Evolutionary conservation across 225 moss, liverwort and hornwort genomes (phyloP), one percentile per base, ranked within the genome.

Genomic region (Polytrichum commune): DNA sequence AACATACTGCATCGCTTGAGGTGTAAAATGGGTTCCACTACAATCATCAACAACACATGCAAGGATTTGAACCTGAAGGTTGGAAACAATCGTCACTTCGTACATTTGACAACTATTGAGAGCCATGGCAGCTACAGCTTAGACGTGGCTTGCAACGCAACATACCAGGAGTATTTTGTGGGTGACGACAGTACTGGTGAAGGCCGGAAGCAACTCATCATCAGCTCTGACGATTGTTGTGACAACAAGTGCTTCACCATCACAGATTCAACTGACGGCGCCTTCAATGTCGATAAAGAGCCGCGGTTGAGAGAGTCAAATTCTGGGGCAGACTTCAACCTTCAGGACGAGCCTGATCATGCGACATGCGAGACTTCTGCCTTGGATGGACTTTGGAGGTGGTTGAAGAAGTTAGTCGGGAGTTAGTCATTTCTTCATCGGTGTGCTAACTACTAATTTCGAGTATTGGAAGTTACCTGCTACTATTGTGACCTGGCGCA

Each of bases 21-120:
- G 46, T 46, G 46, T 58, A 63, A 63, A 16, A 65, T 65, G 65
- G 65, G 65, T n/a, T 30, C 30, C 18, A 65, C 65, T 30, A 19
- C 13, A 6, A 65, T 38, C 65, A 65, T 65, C 65, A 65, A 65
- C 65, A 20, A 65, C 30, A 65, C 65, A 2, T 22, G 27, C 18
- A 38, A 30, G 19, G 32, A 19, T n/a, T 35, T 65, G 32, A 30
- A 8, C 19, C 65, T 65, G 13, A 30, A 65, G 30, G 33, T 65
- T 8, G 65, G 65, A 32, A 65, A 35, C 23, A 29, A 65, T n/a
- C 35, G 13, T 19, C 35, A 33, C 23, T 65, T 65, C 65, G 18
- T 7, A 5, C 19, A 19, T 32, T 23, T 65, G 32, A 32, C 65
- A 35, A 65, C 29, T 19, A 35, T 65, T n/a, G 19, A 30, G 32